Conservation (phyloP, 2,329 filamentous ascomycete genomes). For the Talaromyces albobiverticillius region DNA sequence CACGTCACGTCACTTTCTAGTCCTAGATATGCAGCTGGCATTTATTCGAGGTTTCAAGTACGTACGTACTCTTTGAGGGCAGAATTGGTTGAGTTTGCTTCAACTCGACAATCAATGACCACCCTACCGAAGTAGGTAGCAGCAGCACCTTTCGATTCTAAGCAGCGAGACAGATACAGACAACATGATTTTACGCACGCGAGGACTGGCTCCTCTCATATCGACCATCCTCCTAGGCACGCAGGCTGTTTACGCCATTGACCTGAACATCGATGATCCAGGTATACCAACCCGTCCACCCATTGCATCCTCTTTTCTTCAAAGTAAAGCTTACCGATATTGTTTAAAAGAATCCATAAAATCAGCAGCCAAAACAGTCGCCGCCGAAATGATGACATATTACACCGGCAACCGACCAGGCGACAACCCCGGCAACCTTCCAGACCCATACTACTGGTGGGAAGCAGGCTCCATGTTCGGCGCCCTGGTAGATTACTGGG, state of each 20-base stretch:
- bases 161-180: too few species aligned
- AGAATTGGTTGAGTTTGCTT: too few species aligned
- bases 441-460: slow-evolving; percentile 49
- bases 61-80: too few species aligned
- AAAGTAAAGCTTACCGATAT: neutral
- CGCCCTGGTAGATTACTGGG: slow-evolving; percentile 42
- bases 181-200: neutral
- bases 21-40: too few species aligned
- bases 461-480: slow-evolving; percentile 44
- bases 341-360: slow-evolving; percentile 43
- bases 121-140: too few species aligned
- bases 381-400: slow-evolving; percentile 50
- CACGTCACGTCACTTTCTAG: too few species aligned
- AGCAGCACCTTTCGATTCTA: too few species aligned
- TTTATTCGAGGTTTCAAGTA: too few species aligned
- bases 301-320: neutral
- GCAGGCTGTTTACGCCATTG: slow-evolving; percentile 14
- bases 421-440: slow-evolving; percentile 50
- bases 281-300: neutral
- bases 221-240: slow-evolving; percentile 9
- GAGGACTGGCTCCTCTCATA: neutral
- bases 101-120: too few species aligned
- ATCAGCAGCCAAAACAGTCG: slow-evolving; percentile 42
- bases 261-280: slow-evolving; percentile 16
- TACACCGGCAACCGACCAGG: slow-evolving; percentile 50